Base-by-base conservation (phyloP, 2,329 filamentous ascomycete genomes). In the Aspergillus aculeatinus region DNA sequence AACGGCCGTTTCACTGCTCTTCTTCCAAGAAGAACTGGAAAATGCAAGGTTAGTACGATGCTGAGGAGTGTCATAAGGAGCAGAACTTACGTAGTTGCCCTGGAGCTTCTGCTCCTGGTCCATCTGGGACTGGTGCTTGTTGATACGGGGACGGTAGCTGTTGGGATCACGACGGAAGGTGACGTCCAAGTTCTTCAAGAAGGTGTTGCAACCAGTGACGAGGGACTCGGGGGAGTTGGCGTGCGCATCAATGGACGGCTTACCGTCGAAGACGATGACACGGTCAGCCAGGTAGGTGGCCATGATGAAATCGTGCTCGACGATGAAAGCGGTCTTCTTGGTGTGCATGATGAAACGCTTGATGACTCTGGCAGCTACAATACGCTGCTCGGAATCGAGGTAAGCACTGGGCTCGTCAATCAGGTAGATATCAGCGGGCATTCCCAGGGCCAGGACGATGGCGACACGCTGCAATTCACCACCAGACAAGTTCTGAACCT, bases 301-400 rank as follows among this genome's bases (percentile, higher is more conserved):
- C 93, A 98, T 97, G 82, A 98, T 96, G 83, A 99, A 98, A 85
- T 99, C 95, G 89, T 99, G 95, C 87, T 99, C 95, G 76, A 99
- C 94, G 68, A 99, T 88, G 77, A 99, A 99, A 54, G 95, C 95
- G 0, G 95, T 99, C 87, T 98, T 98, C 88, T 98, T 98, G 71
- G 92, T 89, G 83, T 99, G 94, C 95, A 99, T 99, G 80, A 99
- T 99, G 85, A 96, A 99, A 68, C 95, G 90, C 85, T 99, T 99
- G 82, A 99, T 99, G 75, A 99, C 96, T 74, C 93, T 90, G 50
- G 94, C 90, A 63, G 93, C 94, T 70, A 99, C 89, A 74, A 99
- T 96, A 90, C 95, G 94, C 81, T 99, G 95, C 81, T 99, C 95
- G 53, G 95, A 98, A 78, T 99, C 95, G 60, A 99, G 90, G 79